Conservation (phyloP, 345 rosid genomes). For the Jatropha curcas region DNA sequence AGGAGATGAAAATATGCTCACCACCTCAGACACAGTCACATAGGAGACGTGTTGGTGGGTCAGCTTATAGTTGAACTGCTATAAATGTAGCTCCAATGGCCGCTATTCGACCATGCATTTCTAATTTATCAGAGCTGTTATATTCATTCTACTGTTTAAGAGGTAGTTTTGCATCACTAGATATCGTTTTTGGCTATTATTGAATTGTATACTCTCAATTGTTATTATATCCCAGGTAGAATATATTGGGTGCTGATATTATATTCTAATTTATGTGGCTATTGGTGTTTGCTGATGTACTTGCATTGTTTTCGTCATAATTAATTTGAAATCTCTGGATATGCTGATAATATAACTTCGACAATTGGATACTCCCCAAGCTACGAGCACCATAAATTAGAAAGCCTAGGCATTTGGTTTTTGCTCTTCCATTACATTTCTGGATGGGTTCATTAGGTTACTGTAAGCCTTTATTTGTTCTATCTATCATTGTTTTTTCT, state of each 20-base stretch:
- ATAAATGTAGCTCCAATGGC: conserved; percentile 29
- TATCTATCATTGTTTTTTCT: neutral
- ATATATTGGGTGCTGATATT: conserved; percentile 11
- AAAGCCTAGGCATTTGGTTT: neutral
- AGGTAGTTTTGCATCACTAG: conserved; percentile 16
- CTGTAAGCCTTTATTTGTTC: neutral
- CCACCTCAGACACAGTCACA: conserved; percentile 34
- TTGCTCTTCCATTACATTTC: conserved; percentile 14
- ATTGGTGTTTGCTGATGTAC: conserved; percentile 18
- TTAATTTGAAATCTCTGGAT: conserved; percentile 13
- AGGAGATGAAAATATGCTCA: conserved; percentile 34
- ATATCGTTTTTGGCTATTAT: neutral
- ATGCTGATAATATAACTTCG: conserved; percentile 18
- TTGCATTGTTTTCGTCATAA: conserved; percentile 36
- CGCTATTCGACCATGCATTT: conserved; percentile 18
- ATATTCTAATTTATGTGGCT: conserved; percentile 26
- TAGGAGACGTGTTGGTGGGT: conserved; percentile 16
- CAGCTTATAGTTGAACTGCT: conserved; percentile 2
- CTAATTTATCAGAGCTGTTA: conserved; percentile 21
- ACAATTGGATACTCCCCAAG: conserved; percentile 1
- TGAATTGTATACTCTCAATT: neutral
- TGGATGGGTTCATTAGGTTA: neutral
- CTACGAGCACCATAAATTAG: conserved; percentile 17
- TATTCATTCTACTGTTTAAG: conserved; percentile 5
- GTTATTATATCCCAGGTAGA: neutral